phyloP scores from a whole-genome alignment of 116 monocot species.

The Cymodocea nodosa region DNA sequence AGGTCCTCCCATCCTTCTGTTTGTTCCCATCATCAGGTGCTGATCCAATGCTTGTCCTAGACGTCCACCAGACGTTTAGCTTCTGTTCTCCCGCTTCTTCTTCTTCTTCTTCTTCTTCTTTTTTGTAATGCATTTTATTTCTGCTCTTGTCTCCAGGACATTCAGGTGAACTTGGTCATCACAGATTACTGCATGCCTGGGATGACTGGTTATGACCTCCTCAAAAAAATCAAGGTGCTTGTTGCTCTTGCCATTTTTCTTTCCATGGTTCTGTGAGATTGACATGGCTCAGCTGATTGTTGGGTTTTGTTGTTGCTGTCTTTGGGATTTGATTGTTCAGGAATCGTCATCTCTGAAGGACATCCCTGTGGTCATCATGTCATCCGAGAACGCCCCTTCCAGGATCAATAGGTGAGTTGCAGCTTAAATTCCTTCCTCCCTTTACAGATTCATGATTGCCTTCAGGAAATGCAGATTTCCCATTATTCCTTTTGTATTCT shows the following conservation, averaged over 20 bases:
- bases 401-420: constrained; percentile 68
- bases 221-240: constrained; percentile 75
- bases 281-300: neutral
- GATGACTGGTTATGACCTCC: constrained; percentile 87
- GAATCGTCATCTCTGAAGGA: constrained; percentile 65
- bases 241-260: neutral
- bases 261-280: neutral
- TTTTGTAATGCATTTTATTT: neutral
- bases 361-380: constrained; percentile 95
- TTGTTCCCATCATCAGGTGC: constrained; percentile 6
- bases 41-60: neutral
- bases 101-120: no score
- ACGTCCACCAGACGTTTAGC: no score
- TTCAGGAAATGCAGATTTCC: neutral
- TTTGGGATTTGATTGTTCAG: constrained; percentile 25
- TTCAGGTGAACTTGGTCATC: constrained; percentile 72
- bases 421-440: neutral
- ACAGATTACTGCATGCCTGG: constrained; percentile 97
- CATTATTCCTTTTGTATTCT: no score
- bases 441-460: no score
- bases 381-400: constrained; percentile 91
- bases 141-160: constrained; percentile 31
- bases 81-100: neutral
- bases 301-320: neutral
- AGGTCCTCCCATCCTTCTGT: constrained; percentile 21